These are phyloP conservation scores for Saitoella complicata DNA, from an alignment of 805 yeast genomes.

Conservation along the genomic window DNA sequence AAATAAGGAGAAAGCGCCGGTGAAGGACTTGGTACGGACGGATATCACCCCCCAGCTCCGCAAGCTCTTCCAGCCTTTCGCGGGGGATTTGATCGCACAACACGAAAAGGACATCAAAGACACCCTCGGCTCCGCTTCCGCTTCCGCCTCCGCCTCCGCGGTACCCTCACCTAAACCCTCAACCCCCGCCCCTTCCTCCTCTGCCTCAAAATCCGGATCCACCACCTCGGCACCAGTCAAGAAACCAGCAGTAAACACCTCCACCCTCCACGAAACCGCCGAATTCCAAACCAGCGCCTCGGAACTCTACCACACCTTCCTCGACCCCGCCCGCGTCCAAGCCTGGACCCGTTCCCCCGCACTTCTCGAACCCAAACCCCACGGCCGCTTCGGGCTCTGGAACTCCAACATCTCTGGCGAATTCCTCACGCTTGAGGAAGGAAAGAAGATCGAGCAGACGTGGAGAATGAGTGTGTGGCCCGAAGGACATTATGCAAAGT, in stretches of 20 bases:
- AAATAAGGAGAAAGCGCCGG: slow-evolving; percentile 27
- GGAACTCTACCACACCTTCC: slow-evolving; percentile 61
- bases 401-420: slow-evolving; percentile 78
- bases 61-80: slow-evolving; percentile 44
- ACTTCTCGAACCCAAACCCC: slow-evolving; percentile 40
- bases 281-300: slow-evolving; percentile 77
- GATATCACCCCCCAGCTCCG: slow-evolving; percentile 58
- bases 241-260: slow-evolving; percentile 49
- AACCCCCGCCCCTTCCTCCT: slow-evolving; percentile 1
- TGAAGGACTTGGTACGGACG: slow-evolving; percentile 36
- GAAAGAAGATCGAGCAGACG: slow-evolving; percentile 44
- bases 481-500: slow-evolving; percentile 57
- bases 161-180: too few species aligned
- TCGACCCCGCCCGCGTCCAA: slow-evolving; percentile 62
- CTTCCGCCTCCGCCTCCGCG: too few species aligned
- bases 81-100: slow-evolving; percentile 46
- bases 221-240: slow-evolving; percentile 8
- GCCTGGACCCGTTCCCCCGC: slow-evolving; percentile 78
- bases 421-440: slow-evolving; percentile 40
- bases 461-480: slow-evolving; percentile 93
- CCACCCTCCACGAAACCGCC: slow-evolving; percentile 61
- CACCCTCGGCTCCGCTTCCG: slow-evolving; percentile 19
- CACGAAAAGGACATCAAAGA: slow-evolving; percentile 84
- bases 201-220: slow-evolving; percentile 2
- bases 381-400: slow-evolving; percentile 52